Conservation (phyloP, 306 rosid species). For the Ormosia semicastrata region DNA sequence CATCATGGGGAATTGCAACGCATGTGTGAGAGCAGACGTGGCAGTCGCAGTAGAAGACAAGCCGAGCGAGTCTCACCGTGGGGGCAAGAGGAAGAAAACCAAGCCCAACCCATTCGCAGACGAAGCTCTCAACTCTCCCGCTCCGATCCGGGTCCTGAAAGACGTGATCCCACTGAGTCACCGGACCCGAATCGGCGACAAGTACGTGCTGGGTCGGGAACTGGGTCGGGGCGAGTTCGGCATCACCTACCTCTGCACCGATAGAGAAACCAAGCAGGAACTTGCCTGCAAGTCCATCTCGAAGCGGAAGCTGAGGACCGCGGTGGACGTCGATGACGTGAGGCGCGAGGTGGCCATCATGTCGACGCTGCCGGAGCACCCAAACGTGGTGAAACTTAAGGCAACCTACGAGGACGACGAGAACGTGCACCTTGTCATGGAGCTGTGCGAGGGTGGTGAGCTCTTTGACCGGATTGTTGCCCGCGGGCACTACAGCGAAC, state of each 20-base stretch:
- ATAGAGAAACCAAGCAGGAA: conserved; percentile 76
- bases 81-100: conserved; percentile 35
- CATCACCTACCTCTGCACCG: conserved; percentile 88
- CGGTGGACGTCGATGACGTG: conserved; percentile 79
- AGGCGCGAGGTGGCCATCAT: conserved; percentile 86
- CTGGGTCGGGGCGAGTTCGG: conserved; percentile 99
- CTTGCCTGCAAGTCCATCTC: conserved; percentile 96
- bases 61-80: neutral
- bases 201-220: conserved; percentile 85
- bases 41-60: conserved; percentile 28
- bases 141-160: conserved; percentile 84
- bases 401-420: conserved; percentile 78
- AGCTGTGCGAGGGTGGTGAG: conserved; percentile 82
- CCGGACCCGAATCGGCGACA: conserved; percentile 73
- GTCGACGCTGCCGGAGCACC: conserved; percentile 78
- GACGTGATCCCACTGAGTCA: conserved; percentile 67
- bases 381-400: conserved; percentile 67
- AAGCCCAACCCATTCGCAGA: conserved; percentile 58
- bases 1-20: conserved; percentile 84
- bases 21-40: conserved; percentile 53
- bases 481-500: conserved; percentile 77
- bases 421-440: conserved; percentile 90
- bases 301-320: conserved; percentile 82
- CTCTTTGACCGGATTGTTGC: conserved; percentile 88
- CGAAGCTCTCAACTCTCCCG: conserved; percentile 43